Base-by-base conservation (phyloP, 306 rosid species). In the Quercus robur region DNA sequence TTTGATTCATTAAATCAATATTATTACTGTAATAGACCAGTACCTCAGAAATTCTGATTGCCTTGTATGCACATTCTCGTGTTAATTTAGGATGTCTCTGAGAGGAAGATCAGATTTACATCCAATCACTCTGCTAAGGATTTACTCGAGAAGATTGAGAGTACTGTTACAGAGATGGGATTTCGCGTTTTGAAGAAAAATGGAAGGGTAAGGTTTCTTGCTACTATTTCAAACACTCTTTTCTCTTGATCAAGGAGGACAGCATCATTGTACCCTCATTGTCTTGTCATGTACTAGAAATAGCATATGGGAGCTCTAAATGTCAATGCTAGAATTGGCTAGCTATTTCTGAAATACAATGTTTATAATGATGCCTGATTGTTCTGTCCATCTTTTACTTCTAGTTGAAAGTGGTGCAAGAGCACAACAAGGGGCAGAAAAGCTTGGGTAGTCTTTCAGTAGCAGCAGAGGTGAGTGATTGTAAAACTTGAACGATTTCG, bases 61-160 rank as follows among this genome's bases (percentile, higher is more conserved):
- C 63, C 17, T 41, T 76, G 31, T 31, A 5, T 26, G 18, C 25
- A 6, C 67, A 56, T 78, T 58, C 55, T 75, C 73, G 75, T 21
- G 30, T 78, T 72, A 52, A 52, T 77, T 3, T 81, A 95, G 99
- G 94, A 90, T 75, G 89, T 90, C 46, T 93, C 97, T 0, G 97
- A 93, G 89, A 93, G 99, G 85, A 96, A 93, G 88, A 89, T 90
- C 86, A 90, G 98, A 77, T 96, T 96, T 85, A 88, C 98, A 30
- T 89, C 97, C 52, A 91, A 90, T 81, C 94, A 81, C 75, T 88
- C 94, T 2, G 85, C 89, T 49, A 89, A 91, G 73, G 92, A 93
- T 74, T 80, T 96, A 85, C 86, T 88, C 0, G 84, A 88, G 80
- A 90, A 86, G 86, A 92, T 96, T 55, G 98, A 96, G 82, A 83